Evolutionary conservation across 768 basidiomycete genomes (phyloP).

Genomic region (Fomitopsis serialis): DNA sequence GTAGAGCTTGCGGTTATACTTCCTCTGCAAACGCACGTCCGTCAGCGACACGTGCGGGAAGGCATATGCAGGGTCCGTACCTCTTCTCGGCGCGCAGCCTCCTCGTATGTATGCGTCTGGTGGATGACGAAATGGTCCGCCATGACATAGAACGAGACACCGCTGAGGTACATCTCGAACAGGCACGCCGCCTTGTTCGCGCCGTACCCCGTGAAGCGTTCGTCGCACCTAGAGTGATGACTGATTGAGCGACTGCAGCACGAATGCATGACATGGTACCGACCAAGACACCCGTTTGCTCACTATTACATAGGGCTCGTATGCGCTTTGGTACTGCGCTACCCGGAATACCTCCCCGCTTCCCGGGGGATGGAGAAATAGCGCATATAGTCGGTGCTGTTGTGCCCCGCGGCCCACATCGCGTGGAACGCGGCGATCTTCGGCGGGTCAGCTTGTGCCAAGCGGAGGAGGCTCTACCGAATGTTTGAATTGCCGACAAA

Average conservation of each 20-base stretch:
- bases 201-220: slow-evolving; percentile 87
- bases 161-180: slow-evolving; percentile 86
- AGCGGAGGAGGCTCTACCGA: slow-evolving; percentile 54
- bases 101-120: slow-evolving; percentile 81
- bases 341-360: slow-evolving; percentile 73
- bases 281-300: slow-evolving; percentile 73
- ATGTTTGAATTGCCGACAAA: no score
- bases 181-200: slow-evolving; percentile 92
- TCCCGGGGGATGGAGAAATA: slow-evolving; percentile 48
- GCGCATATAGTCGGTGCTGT: slow-evolving; percentile 69
- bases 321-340: slow-evolving; percentile 71
- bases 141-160: slow-evolving; percentile 78
- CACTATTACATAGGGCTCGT: slow-evolving; percentile 86
- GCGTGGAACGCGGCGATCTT: slow-evolving; percentile 73
- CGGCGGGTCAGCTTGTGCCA: slow-evolving; percentile 43
- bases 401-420: slow-evolving; percentile 74
- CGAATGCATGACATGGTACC: slow-evolving; percentile 8
- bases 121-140: slow-evolving; percentile 87
- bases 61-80: slow-evolving; percentile 28
- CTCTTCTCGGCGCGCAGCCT: slow-evolving; percentile 65
- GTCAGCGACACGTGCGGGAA: not conserved
- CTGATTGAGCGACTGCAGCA: not conserved
- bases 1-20: slow-evolving; percentile 72
- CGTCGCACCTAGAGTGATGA: slow-evolving; percentile 65
- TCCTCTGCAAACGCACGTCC: no score